Evolutionary conservation across 2,329 filamentous ascomycete species (phyloP).

Genomic region (Ophiostoma quercus): DNA sequence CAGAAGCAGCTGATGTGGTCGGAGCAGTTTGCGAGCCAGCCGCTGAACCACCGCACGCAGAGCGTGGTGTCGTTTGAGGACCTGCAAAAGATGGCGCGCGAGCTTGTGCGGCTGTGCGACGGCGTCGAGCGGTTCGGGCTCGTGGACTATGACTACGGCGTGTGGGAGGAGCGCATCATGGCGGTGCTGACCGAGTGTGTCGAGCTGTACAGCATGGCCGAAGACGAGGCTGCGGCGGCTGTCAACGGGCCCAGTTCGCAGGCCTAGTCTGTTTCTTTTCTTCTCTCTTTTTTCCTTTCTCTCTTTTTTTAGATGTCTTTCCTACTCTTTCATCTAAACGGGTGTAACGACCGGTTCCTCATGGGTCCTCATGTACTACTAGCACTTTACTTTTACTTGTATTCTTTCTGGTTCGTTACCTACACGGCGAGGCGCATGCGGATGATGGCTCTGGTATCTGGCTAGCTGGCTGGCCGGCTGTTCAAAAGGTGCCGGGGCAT

Average conservation of each 20-base stretch:
- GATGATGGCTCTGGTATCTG: neutral
- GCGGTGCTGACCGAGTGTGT: conserved; percentile 37
- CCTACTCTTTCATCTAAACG: neutral
- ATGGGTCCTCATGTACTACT: neutral
- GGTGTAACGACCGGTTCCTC: neutral
- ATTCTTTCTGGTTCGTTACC: neutral
- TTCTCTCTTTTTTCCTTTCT: neutral
- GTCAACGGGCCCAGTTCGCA: conserved; percentile 15
- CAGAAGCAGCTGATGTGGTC: conserved; percentile 71
- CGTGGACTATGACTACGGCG: conserved; percentile 94
- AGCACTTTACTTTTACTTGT: neutral
- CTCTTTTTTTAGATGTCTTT: neutral
- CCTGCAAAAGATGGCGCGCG: conserved; percentile 73
- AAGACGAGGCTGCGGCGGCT: conserved; percentile 34
- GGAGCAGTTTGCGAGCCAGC: conserved; percentile 36
- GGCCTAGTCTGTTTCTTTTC: neutral
- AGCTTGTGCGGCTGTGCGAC: conserved; percentile 78
- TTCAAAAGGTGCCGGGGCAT: neutral
- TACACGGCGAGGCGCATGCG: neutral
- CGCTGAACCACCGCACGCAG: conserved; percentile 50
- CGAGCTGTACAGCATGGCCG: conserved; percentile 42
- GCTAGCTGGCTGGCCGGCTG: conserved; percentile 18
- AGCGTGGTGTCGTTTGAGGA: conserved; percentile 62
- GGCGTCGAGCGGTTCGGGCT: conserved; percentile 84
- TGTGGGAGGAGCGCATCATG: conserved; percentile 91